Base-by-base conservation (phyloP, 129 eudicot species). In the Solidago caesia region DNA sequence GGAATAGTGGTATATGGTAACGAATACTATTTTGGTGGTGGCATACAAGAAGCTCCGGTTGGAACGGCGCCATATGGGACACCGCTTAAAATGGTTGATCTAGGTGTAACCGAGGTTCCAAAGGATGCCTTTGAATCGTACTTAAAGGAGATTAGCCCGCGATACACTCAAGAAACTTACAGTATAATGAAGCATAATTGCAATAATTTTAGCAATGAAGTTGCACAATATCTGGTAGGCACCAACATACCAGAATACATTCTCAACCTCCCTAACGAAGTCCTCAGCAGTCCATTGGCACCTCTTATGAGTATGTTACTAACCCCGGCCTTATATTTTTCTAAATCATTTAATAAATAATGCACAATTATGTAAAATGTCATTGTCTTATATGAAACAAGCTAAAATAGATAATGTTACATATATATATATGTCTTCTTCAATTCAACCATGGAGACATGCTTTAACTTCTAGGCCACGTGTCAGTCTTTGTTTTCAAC, bases 141-240 rank as follows among this genome's bases (percentile, higher is more conserved):
- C 72, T 56, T 92, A 74, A 81, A 89, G 70, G 91, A 92, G 68
- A 89, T 92, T 47, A 84, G 91, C 68, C 96, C 96, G 4, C 90
- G 89, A 26, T 92, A 89, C 74, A 89, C 94, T 0, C 89, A 87
- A 25, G 94, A 89, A 78, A 84, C 96, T 0, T 92, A 92, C 86
- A 87, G 85, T 70, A 67, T 92, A 82, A 79, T 89, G 66, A 85
- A 83, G 5, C 94, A 92, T 56, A 92, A 92, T 61, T 92, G 97
- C 88, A 92, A 92, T 81, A 89, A 82, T 59, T 92, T 92, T 74
- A 89, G 96, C 82, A 89, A 92, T 71, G 96, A 92, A 82, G 91
- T 92, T 76, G 94, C 89, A 39, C 96, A 92, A 76, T 89, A 85
- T 84, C 75, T 92, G 48, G 97, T 92, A 5, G 89, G 89, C 63